Base-by-base conservation (phyloP, 2,329 filamentous ascomycete species). In the Curvularia sp. region DNA sequence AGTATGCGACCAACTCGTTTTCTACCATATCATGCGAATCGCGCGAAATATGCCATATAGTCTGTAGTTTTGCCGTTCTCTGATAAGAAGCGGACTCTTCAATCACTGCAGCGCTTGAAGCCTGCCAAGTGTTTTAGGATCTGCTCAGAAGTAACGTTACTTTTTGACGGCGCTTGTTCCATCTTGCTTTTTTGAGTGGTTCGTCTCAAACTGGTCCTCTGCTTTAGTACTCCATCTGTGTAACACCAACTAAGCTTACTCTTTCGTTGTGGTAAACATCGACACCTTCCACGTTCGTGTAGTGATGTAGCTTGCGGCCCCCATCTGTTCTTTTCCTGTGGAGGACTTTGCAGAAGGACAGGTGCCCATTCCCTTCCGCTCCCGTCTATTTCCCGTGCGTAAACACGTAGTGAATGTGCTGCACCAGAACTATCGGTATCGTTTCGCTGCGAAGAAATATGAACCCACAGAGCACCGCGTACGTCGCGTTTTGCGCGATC, bases 181-280 rank as follows among this genome's bases (percentile, higher is more conserved):
- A 8, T 13, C 21, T n/a, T 25, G 1, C 9, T 19, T 6, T 36
- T 28, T 1, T 9, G 34, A 28, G 8, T 49, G 18, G 30, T 32
- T 34, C 13, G 46, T 5, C 41, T 55, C 9, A 19, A 42, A 27
- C 28, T 55, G 15, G 3, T 9, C 50, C 19, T 30, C 5, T 55
- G 10, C 7, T 32, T 3, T 18, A 21, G 30, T 28, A 18, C 12
- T 23, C 30, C n/a, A 13, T 49, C n/a, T 25, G 15, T 27, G 23
- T 5, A 4, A 49, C 23, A 28, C 57, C 36, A 2, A 34, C 25
- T n/a, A 52, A 55, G 42, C 34, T 32, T 27, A 2, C 27, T 30
- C 19, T 48, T 41, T 56, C 34, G 13, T 49, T 39, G 2, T 45
- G 13, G 38, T 38, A 46, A 25, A 51, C 34, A 52, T 56, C 27